Evolutionary conservation across 805 yeast genomes (phyloP).

Genomic region (Hanseniaspora occidentalis): DNA sequence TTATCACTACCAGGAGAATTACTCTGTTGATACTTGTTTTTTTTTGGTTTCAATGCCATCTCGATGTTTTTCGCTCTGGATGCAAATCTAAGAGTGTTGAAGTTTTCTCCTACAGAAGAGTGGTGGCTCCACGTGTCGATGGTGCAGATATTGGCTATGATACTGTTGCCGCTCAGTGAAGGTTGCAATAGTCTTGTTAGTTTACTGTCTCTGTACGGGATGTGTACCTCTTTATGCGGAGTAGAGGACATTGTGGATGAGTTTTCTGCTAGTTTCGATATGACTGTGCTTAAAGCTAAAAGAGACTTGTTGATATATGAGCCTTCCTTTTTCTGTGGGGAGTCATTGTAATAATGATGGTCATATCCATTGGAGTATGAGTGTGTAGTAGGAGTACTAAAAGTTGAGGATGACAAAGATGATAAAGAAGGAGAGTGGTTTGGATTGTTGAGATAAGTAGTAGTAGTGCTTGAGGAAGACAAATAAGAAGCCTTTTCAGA

Average conservation of each 20-base stretch:
- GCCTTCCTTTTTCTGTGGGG: constrained; percentile 86
- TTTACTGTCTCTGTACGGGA: constrained; percentile 90
- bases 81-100: constrained; percentile 82
- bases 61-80: constrained; percentile 83
- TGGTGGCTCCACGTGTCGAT: constrained; percentile 48
- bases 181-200: constrained; percentile 85
- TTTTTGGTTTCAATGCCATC: constrained; percentile 49
- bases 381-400: no score
- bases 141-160: constrained; percentile 79
- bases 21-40: constrained; percentile 13
- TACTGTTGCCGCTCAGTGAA: constrained; percentile 75
- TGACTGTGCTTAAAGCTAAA: constrained; percentile 84
- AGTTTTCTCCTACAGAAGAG: constrained; percentile 57
- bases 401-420: no score
- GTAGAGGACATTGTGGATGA: no score
- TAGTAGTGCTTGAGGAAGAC: constrained; percentile 26
- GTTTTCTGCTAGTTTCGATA: constrained; percentile 57
- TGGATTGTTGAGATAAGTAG: no score
- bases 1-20: no score
- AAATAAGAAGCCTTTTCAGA: constrained; percentile 61
- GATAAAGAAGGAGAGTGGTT: no score
- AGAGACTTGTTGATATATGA: constrained; percentile 84
- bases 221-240: constrained; percentile 33
- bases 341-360: constrained; percentile 25
- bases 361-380: no score